These are phyloP conservation scores for Sporisorium sorghi DNA, from an alignment of 1,284 basidiomycete species.

Conservation along the genomic window DNA sequence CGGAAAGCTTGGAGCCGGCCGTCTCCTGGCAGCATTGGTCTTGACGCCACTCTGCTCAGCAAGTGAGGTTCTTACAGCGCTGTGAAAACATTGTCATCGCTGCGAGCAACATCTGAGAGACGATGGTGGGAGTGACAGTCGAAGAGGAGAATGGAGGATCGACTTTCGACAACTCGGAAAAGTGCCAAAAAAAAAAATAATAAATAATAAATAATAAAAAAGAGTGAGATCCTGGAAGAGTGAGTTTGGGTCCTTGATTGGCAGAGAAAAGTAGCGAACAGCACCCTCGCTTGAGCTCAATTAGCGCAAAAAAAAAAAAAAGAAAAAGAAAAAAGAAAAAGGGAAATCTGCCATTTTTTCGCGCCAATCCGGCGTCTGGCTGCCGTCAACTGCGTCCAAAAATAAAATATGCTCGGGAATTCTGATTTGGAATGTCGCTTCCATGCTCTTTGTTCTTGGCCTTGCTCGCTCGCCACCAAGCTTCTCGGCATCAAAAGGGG, in stretches of 20 bases:
- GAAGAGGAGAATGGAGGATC: background rate
- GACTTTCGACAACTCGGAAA: too few species aligned
- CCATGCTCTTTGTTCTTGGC: too few species aligned
- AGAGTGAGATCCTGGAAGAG: too few species aligned
- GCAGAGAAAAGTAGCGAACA: background rate
- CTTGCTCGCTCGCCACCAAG: background rate
- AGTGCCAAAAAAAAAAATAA: background rate
- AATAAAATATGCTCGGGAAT: too few species aligned
- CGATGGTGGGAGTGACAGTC: background rate
- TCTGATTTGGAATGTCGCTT: background rate
- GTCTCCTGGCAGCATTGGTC: slow-evolving; percentile 2
- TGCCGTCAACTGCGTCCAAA: background rate
- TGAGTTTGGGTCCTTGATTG: too few species aligned
- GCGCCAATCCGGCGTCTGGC: background rate
- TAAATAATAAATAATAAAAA: background rate
- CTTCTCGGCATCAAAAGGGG: background rate
- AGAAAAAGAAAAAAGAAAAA: too few species aligned
- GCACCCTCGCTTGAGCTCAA: slow-evolving; percentile 6
- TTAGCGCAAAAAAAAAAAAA: background rate
- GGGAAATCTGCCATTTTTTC: background rate
- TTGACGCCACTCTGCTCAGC: background rate
- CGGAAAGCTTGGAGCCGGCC: background rate
- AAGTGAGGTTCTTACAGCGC: background rate
- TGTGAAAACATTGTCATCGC: background rate
- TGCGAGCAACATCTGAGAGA: background rate